These are phyloP conservation scores for Pyrus betulifolia DNA, from an alignment of 306 rosid genomes.

Conservation along the genomic window DNA sequence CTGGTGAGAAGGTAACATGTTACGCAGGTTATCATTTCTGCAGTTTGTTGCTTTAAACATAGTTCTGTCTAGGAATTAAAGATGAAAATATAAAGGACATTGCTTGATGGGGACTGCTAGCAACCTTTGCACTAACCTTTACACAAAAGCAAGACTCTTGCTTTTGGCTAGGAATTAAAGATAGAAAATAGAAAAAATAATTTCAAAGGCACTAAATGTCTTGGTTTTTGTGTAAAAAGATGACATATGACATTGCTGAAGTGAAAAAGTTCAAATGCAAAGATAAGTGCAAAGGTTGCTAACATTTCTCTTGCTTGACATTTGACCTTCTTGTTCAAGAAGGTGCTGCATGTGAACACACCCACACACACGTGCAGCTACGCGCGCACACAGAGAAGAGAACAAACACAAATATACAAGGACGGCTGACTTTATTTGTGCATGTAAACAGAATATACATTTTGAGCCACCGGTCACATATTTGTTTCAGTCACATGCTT, in stretches of 20 bases:
- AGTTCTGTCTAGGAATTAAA: neutral
- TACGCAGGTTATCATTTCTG: neutral
- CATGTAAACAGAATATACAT: neutral
- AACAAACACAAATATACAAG: too few relatives aligned
- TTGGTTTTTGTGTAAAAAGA: too few relatives aligned
- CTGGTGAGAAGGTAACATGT: slow-evolving; percentile 63
- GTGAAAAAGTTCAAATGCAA: too few relatives aligned
- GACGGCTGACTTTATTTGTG: neutral
- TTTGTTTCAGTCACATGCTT: neutral
- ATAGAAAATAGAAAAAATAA: too few relatives aligned
- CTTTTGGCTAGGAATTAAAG: too few relatives aligned
- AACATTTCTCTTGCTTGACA: neutral
- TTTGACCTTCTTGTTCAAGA: neutral
- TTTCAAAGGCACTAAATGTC: too few relatives aligned
- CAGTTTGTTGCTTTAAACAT: neutral
- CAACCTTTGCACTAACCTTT: too few relatives aligned
- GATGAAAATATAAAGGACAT: too few relatives aligned
- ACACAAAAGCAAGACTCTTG: too few relatives aligned
- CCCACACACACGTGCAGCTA: neutral
- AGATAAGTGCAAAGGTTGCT: too few relatives aligned
- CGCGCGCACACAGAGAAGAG: neutral
- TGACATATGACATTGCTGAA: too few relatives aligned
- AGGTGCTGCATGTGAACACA: neutral
- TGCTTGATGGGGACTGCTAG: too few relatives aligned
- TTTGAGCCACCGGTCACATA: neutral